Evolutionary conservation across 2,329 filamentous ascomycete species (phyloP), one percentile per base, ranked within the genome.

Genomic region (Aspergillus aculeatinus): DNA sequence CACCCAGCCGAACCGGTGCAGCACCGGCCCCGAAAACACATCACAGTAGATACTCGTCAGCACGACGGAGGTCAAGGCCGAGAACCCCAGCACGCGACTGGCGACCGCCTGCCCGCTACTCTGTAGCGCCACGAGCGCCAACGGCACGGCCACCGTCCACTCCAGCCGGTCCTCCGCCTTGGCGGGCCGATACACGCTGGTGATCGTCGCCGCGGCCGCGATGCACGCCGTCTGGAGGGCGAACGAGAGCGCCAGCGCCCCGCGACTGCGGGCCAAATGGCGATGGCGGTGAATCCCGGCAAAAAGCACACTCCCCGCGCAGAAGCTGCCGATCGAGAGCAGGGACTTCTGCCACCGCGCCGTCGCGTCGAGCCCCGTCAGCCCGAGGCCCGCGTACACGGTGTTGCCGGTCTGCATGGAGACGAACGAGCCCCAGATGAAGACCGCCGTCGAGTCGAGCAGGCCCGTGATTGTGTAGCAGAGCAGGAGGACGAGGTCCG

Each of bases 371-470:
- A 85, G 81, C 3, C 71, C 72, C 14, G 68, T 61, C n/a, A 92
- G 78, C 2, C 90, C 90, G 2, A 93, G 82, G 9, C 89, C 90
- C 14, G 92, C 80, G 72, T 92, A 94, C 51, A 94, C 85, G 5
- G 90, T 92, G 74, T 94, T 94, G 85, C 89, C 89, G 33, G 90
- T 93, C 71, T 93, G 90, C 90, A 93, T 93, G 68, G 87, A 90
- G 47, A 92, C 89, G 67, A 94, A 94, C 2, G 88, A 88, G 12
- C 89, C 89, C 87, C 89, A 93, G 48, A 89, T 89, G 59, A 87
- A 88, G 51, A 90, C 89, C 2, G 89, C 87, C 2, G 89, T 87
- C 75, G 88, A 91, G 75, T 94, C 90, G 7, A 92, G 82, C 11
- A 94, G 79, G 4, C 90, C 90, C 0, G 90, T 93, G 70, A 92